Evolutionary conservation across 1,284 basidiomycete genomes (phyloP).

Genomic region (Sanghuangporus baumii): DNA sequence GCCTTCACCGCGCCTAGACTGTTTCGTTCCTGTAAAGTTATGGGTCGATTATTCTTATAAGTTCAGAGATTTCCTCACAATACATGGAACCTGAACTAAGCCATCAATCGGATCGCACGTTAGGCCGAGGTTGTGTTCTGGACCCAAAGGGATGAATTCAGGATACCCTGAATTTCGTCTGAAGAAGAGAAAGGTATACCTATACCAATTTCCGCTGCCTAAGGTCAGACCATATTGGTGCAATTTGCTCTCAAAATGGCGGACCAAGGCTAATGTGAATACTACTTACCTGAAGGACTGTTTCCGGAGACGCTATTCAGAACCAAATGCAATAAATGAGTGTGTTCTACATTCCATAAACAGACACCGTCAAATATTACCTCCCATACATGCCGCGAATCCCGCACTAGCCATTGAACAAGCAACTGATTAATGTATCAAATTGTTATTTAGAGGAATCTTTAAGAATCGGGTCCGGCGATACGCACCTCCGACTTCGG

Average conservation of each 20-base stretch:
- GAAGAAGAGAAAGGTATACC: constrained; percentile 37
- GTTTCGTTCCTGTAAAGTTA: constrained; percentile 62
- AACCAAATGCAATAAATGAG: constrained; percentile 4
- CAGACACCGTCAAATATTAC: constrained; percentile 33
- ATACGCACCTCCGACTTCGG: constrained; percentile 71
- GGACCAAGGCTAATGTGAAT: background rate
- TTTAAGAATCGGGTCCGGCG: constrained; percentile 18
- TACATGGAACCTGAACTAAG: constrained; percentile 91
- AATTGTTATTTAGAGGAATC: background rate
- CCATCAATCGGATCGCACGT: constrained; percentile 94
- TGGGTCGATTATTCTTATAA: background rate
- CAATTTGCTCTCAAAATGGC: background rate
- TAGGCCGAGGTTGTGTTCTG: constrained; percentile 81
- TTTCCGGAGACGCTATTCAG: constrained; percentile 64
- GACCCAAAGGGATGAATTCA: constrained; percentile 14
- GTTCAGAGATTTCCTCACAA: constrained; percentile 46
- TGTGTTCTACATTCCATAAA: background rate
- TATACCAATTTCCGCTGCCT: constrained; percentile 95
- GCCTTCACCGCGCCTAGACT: constrained; percentile 88
- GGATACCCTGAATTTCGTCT: background rate
- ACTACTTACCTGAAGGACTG: constrained; percentile 57
- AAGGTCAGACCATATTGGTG: constrained; percentile 12
- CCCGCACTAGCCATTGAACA: constrained; percentile 91
- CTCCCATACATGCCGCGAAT: constrained; percentile 91
- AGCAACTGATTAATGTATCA: constrained; percentile 49